Evolutionary conservation across 2,329 filamentous ascomycete genomes (phyloP), one percentile per base, ranked within the genome.

Genomic region (Phoma sp.): DNA sequence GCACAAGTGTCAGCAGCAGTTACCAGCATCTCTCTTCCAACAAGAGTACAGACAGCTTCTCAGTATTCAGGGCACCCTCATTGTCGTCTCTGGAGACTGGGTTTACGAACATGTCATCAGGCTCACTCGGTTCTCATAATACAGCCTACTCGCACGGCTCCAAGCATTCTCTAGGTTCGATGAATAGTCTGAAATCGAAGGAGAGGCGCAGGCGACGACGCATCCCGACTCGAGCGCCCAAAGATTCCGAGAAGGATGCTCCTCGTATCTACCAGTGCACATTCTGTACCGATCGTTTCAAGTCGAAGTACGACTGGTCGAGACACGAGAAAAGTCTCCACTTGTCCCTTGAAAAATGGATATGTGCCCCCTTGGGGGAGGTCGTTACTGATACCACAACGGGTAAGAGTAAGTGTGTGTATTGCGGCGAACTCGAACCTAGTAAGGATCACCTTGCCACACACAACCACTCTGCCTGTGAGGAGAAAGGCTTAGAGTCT

Each of bases 401-500:
- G n/a, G 84, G 85, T 25, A 74, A 81, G 60, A 78, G 78, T 47
- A 77, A 80, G 44, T 88, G 85, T 67, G 83, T 83, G 1, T 88
- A 86, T 65, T 88, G 85, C 68, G 79, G 80, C 48, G 75, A 75
- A 14, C 62, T 78, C 23, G 79, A 86, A 46, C 84, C 85, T 0
- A 78, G 78, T 7, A 69, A 76, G 23, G 80, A 82, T 11, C 85
- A 88, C 67, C 67, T 86, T 13, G 83, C 85, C 60, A 77, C 75
- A 7, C 85, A 88, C 73, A 85, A 86, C 59, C 84, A 84, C 66
- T 74, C 75, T 30, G 75, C 83, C 11, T 93, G 90, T 68, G 85
- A 86, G 58, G 88, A 91, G 65, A 85, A 89, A 67, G 82, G 82
- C 4, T 59, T 81, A 1, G 80, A 84, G 50, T 87, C 90, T 61